Conservation (phyloP, 768 basidiomycete species). For the Austroboletus festivus region DNA sequence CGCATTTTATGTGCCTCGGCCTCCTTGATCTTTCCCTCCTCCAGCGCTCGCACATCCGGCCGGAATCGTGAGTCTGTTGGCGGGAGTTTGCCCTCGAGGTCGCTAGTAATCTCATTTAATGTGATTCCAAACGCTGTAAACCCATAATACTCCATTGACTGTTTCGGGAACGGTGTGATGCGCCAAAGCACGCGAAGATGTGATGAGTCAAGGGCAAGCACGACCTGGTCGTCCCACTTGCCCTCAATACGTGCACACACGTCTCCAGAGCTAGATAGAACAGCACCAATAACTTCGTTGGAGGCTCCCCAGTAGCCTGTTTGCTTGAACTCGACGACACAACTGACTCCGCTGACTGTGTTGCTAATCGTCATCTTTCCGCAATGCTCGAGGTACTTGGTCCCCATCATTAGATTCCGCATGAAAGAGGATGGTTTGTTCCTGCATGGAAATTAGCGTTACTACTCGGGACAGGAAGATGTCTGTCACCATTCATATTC, state of each 20-base stretch:
- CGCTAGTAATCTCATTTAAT: slow-evolving; percentile 73
- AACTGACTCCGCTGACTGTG: slow-evolving; percentile 48
- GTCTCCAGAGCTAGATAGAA: slow-evolving; percentile 53
- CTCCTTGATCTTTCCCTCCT: slow-evolving; percentile 66
- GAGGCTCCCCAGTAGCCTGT: slow-evolving; percentile 79
- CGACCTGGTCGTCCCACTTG: slow-evolving; percentile 84
- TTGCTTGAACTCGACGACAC: slow-evolving; percentile 82
- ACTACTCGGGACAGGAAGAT: background rate
- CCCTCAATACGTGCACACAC: slow-evolving; percentile 70
- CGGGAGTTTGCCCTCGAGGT: slow-evolving; percentile 61
- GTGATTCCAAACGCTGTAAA: slow-evolving; percentile 79
- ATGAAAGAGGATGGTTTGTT: slow-evolving; percentile 86
- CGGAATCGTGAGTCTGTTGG: slow-evolving; percentile 80
- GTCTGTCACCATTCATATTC: slow-evolving; percentile 63
- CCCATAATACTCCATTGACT: slow-evolving; percentile 72
- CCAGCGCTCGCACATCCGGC: slow-evolving; percentile 80
- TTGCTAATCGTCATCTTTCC: slow-evolving; percentile 79
- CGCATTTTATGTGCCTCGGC: slow-evolving; percentile 73
- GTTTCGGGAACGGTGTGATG: slow-evolving; percentile 66
- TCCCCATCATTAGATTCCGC: slow-evolving; percentile 85
- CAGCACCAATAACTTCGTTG: slow-evolving; percentile 65
- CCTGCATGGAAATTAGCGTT: slow-evolving; percentile 40
- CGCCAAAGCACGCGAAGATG: slow-evolving; percentile 80
- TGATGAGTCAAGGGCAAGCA: slow-evolving; percentile 62
- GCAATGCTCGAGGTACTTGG: slow-evolving; percentile 85